Conservation (phyloP, 2,329 filamentous ascomycete genomes). For the Didymella pinodella region DNA sequence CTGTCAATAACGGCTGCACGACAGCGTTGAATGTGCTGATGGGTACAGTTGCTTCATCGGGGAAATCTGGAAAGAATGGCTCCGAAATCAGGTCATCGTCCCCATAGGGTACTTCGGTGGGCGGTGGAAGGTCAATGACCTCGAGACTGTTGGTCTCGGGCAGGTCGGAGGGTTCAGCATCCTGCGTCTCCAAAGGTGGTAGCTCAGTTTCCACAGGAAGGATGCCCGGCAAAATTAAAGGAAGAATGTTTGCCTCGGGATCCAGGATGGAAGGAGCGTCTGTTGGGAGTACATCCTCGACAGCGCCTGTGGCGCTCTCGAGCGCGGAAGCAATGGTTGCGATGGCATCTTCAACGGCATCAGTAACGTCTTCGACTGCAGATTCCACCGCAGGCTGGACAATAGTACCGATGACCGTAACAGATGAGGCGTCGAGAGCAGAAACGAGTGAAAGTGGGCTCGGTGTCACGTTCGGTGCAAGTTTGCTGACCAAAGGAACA, state of each 20-base stretch:
- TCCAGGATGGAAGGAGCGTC: slow-evolving; percentile 2
- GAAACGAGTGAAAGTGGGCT: slow-evolving; percentile 15
- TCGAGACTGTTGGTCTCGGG: slow-evolving; percentile 12
- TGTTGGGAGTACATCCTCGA: slow-evolving; percentile 1
- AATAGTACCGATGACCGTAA: slow-evolving; percentile 16
- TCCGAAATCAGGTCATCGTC: neutral
- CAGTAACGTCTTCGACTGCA: slow-evolving; percentile 6
- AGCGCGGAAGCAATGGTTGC: neutral
- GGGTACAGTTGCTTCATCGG: slow-evolving; percentile 10
- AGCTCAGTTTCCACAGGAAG: slow-evolving; percentile 12
- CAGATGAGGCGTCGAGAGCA: neutral
- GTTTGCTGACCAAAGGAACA: slow-evolving; percentile 4
- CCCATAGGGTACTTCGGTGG: neutral
- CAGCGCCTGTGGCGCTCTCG: slow-evolving; percentile 6
- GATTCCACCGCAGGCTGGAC: slow-evolving; percentile 6
- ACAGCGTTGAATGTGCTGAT: slow-evolving; percentile 17
- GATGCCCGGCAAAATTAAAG: slow-evolving; percentile 10
- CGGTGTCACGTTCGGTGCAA: slow-evolving; percentile 5
- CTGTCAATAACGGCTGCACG: slow-evolving; percentile 9
- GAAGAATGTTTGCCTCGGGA: slow-evolving; percentile 3
- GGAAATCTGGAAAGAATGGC: slow-evolving; percentile 5
- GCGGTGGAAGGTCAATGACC: slow-evolving; percentile 16
- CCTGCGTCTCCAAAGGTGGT: neutral
- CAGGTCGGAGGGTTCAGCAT: slow-evolving; percentile 6
- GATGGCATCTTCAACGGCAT: slow-evolving; percentile 4